Conservation (phyloP, 352 stramenopile genomes). For the Globisporangium paddicum region DNA sequence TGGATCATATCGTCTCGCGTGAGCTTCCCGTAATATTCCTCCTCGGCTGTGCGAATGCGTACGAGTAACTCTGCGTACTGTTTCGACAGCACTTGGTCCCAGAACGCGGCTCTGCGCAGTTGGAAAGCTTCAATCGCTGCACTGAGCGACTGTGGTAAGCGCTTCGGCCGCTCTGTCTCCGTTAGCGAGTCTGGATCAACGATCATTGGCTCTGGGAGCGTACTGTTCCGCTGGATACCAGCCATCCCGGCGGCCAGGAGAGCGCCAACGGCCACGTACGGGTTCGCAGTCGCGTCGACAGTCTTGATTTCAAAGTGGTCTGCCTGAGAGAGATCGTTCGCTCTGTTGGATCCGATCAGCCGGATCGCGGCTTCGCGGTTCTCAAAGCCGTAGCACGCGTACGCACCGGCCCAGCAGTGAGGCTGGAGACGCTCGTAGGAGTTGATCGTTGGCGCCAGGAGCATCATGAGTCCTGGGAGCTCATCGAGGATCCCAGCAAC, state of each 20-base stretch:
- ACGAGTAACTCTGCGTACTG: slow-evolving; percentile 15
- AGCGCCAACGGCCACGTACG: slow-evolving; percentile 24
- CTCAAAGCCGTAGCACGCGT: slow-evolving; percentile 31
- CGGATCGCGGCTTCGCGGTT: slow-evolving; percentile 27
- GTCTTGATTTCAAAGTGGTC: slow-evolving; percentile 31
- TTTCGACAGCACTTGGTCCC: slow-evolving; percentile 12
- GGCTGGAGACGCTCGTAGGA: slow-evolving; percentile 27
- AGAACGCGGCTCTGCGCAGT: background rate
- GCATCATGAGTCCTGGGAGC: slow-evolving; percentile 19
- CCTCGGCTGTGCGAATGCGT: slow-evolving; percentile 15
- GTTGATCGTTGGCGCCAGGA: slow-evolving; percentile 21
- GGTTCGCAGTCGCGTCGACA: slow-evolving; percentile 25
- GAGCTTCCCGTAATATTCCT: slow-evolving; percentile 12
- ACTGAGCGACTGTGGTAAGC: slow-evolving; percentile 16
- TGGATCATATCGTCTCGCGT: background rate
- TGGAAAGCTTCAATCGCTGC: slow-evolving; percentile 17
- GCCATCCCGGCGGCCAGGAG: slow-evolving; percentile 20
- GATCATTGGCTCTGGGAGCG: slow-evolving; percentile 4
- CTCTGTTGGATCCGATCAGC: slow-evolving; percentile 8
- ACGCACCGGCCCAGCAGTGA: slow-evolving; percentile 24
- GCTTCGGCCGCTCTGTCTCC: slow-evolving; percentile 2
- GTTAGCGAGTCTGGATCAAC: slow-evolving; percentile 14
- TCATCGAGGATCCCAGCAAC: slow-evolving; percentile 18
- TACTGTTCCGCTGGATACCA: slow-evolving; percentile 6
- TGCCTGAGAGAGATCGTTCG: background rate